A percentile compares a stretch with the other conserved stretches of the same genome.
These are phyloP conservation scores for Zymoseptoria tritici DNA, from an alignment of 2,329 filamentous ascomycete genomes.

Conservation along the genomic window DNA sequence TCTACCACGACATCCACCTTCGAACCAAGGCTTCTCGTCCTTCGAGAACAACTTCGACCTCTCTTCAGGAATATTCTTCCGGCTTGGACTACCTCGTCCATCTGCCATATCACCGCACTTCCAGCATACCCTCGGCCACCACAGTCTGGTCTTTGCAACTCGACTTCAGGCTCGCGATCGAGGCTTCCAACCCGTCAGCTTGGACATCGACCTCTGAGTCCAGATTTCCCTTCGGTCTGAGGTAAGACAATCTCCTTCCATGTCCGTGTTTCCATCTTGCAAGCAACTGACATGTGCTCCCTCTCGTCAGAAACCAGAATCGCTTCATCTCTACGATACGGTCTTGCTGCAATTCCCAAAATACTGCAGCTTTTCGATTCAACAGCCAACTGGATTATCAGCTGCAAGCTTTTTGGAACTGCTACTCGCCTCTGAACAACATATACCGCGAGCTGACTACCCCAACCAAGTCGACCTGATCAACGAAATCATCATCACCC, in stretches of 20 bases:
- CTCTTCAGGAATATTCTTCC: not conserved
- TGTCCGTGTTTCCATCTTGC: too few relatives aligned
- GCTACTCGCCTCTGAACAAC: too few relatives aligned
- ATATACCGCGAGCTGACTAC: too few relatives aligned
- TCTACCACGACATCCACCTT: not conserved
- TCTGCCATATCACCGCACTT: too few relatives aligned
- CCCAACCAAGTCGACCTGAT: too few relatives aligned
- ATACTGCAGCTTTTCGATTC: not conserved
- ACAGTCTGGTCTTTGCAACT: not conserved
- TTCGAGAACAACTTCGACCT: not conserved
- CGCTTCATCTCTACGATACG: too few relatives aligned
- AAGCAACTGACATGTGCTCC: not conserved
- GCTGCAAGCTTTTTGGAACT: not conserved
- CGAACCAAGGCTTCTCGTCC: not conserved
- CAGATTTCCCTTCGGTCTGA: not conserved
- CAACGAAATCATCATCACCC: too few relatives aligned
- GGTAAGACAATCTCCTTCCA: not conserved
- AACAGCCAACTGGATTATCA: not conserved
- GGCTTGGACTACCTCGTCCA: not conserved
- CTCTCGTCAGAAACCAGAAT: not conserved
- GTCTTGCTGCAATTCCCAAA: not conserved
- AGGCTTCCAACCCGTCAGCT: not conserved
- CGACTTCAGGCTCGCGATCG: not conserved
- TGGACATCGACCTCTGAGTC: not conserved
- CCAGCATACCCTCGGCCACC: not conserved